These are phyloP conservation scores for Elaphomyces granulatus DNA, from an alignment of 495 filamentous ascomycete genomes.

Conservation along the genomic window DNA sequence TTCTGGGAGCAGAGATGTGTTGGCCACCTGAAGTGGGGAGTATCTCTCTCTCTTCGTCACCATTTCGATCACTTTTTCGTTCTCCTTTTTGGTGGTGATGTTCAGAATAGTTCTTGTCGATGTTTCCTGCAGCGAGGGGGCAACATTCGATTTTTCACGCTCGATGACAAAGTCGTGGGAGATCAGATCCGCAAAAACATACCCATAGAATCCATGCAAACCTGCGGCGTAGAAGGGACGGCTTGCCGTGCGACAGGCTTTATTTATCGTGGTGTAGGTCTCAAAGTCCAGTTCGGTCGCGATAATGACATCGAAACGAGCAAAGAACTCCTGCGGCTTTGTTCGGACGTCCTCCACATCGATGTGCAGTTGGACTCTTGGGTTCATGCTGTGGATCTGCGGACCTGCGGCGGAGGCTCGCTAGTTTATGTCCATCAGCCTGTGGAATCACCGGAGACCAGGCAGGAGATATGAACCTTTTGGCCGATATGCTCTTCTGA, in stretches of 20 bases:
- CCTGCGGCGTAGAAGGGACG: constrained; percentile 80
- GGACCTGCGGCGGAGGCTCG: constrained; percentile 73
- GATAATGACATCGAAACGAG: constrained; percentile 70
- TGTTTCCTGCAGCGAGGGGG: constrained; percentile 55
- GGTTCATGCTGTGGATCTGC: constrained; percentile 73
- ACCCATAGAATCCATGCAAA: constrained; percentile 85
- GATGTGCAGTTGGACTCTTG: constrained; percentile 63
- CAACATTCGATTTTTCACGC: constrained; percentile 62
- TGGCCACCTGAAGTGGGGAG: constrained; percentile 64
- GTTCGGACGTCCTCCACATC: constrained; percentile 48
- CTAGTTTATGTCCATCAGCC: too few relatives aligned
- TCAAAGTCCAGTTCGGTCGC: constrained; percentile 74
- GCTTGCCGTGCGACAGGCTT: constrained; percentile 56
- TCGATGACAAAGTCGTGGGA: constrained; percentile 78
- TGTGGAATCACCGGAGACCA: too few relatives aligned
- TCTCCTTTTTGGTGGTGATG: constrained; percentile 57
- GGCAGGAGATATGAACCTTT: constrained; percentile 51
- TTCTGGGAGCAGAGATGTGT: constrained; percentile 55
- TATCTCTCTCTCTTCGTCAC: constrained; percentile 88
- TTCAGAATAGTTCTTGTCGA: constrained; percentile 61
- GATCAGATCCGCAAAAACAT: constrained; percentile 84
- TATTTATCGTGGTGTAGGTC: constrained; percentile 64
- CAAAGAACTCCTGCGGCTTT: constrained; percentile 58
- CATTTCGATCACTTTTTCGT: constrained; percentile 62
- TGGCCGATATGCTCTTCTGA: constrained; percentile 56